Conservation (phyloP, 805 yeast genomes). For the Kodamaea fukazawae region DNA sequence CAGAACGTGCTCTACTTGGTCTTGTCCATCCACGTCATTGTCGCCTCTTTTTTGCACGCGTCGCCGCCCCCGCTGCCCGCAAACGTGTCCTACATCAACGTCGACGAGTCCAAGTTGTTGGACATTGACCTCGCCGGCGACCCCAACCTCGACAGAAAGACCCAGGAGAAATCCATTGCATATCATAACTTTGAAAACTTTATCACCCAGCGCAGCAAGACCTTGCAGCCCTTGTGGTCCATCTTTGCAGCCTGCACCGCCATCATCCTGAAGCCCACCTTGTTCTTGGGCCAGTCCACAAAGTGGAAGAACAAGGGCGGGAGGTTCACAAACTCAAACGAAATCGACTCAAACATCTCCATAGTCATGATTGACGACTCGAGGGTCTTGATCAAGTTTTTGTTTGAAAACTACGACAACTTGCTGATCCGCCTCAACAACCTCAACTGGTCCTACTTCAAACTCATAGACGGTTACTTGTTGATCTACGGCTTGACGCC, state of each 20-base stretch:
- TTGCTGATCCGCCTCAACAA: slow-evolving; percentile 20
- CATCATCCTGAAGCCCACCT: slow-evolving; percentile 23
- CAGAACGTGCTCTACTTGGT: slow-evolving; percentile 13
- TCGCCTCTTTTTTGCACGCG: slow-evolving; percentile 10
- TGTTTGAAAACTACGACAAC: slow-evolving; percentile 4
- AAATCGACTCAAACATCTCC: slow-evolving; percentile 15
- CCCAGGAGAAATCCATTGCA: slow-evolving; percentile 10
- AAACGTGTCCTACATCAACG: slow-evolving; percentile 10
- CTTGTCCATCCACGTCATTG: slow-evolving; percentile 14
- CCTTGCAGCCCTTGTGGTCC: slow-evolving; percentile 43
- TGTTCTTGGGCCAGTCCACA: slow-evolving; percentile 32
- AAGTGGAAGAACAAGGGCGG: slow-evolving; percentile 23
- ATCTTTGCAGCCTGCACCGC: slow-evolving; percentile 39
- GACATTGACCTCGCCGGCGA: slow-evolving; percentile 12
- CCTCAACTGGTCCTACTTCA: slow-evolving; percentile 32
- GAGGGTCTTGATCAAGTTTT: slow-evolving; percentile 26
- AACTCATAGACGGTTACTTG: slow-evolving; percentile 18
- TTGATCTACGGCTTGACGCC: slow-evolving; percentile 37
- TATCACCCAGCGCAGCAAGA: slow-evolving; percentile 12
- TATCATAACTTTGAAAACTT: slow-evolving; percentile 16
- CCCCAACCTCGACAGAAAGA: slow-evolving; percentile 1
- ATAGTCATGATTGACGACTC: slow-evolving; percentile 30
- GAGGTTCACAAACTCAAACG: slow-evolving; percentile 10
- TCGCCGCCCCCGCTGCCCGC: background rate
- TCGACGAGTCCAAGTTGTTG: slow-evolving; percentile 13